These are phyloP conservation scores for Flaveria floridana DNA, from an alignment of 140 eudicot genomes.

Conservation along the genomic window DNA sequence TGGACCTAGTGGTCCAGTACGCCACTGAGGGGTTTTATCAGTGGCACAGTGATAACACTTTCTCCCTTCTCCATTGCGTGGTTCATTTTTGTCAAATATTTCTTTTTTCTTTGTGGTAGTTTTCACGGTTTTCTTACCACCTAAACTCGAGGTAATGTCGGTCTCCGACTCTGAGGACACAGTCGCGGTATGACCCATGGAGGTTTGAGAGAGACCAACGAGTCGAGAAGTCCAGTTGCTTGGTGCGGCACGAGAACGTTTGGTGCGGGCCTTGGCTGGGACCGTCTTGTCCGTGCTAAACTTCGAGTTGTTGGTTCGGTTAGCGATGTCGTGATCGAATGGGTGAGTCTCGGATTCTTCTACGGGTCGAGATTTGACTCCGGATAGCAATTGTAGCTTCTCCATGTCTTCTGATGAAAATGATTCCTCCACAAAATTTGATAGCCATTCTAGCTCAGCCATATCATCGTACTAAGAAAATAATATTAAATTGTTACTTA, in stretches of 20 bases:
- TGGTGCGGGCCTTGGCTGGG: constrained; percentile 96
- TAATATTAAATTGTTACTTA: not conserved
- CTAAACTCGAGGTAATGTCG: constrained; percentile 42
- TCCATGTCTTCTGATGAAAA: constrained; percentile 82
- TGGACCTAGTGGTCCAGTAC: constrained; percentile 98
- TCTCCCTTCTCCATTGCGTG: constrained; percentile 50
- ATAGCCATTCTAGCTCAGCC: constrained; percentile 96
- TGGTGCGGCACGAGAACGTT: constrained; percentile 90
- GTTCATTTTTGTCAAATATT: constrained; percentile 20
- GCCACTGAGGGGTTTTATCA: constrained; percentile 98
- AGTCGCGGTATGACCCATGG: constrained; percentile 15
- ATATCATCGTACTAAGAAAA: constrained; percentile 71
- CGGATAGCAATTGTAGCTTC: constrained; percentile 58
- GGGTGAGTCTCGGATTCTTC: constrained; percentile 35
- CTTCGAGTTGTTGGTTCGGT: constrained; percentile 26
- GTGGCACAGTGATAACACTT: constrained; percentile 89
- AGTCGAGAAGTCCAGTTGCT: constrained; percentile 80
- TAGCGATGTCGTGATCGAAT: constrained; percentile 37
- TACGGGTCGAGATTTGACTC: constrained; percentile 47
- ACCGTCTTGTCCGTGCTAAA: constrained; percentile 57
- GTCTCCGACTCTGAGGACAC: constrained; percentile 58
- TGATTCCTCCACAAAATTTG: constrained; percentile 87
- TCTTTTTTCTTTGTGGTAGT: constrained; percentile 48
- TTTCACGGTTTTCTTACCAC: constrained; percentile 44
- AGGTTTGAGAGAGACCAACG: constrained; percentile 45